Evolutionary conservation across 345 rosid species (phyloP).

Genomic region (Lumnitzera racemosa): DNA sequence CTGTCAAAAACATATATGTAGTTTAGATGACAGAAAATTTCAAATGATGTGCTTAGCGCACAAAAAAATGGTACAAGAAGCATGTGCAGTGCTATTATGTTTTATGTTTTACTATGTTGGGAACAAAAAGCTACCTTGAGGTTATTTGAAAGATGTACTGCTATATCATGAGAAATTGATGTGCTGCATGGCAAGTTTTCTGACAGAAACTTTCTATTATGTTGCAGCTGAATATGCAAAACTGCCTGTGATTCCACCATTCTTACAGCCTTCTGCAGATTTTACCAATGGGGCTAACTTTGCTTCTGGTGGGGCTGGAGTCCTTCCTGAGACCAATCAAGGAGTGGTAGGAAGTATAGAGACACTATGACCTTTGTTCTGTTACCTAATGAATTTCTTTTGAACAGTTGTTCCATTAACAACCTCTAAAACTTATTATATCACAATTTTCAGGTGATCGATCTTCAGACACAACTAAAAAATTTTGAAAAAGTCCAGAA

Average conservation of each 20-base stretch:
- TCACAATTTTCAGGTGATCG: conserved; percentile 23
- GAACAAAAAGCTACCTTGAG: no score
- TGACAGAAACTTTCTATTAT: neutral
- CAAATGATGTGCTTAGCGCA: no score
- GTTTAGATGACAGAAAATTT: no score
- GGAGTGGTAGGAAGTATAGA: conserved; percentile 23
- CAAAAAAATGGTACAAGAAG: no score
- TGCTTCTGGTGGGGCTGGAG: conserved; percentile 49
- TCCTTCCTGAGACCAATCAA: conserved; percentile 41
- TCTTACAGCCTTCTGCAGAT: conserved; percentile 29
- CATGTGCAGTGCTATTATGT: no score
- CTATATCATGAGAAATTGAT: no score
- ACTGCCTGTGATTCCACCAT: conserved; percentile 44
- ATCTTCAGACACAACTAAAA: conserved; percentile 34
- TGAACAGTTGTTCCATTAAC: no score
- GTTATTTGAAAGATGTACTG: no score
- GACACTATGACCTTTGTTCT: neutral
- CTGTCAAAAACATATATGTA: no score
- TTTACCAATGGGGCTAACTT: conserved; percentile 31
- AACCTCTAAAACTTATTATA: no score
- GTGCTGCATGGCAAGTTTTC: no score
- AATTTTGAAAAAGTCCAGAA: conserved; percentile 27
- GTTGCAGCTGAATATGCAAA: conserved; percentile 40
- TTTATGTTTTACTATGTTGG: no score
- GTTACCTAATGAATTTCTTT: neutral